Evolutionary conservation across 2,329 filamentous ascomycete species (phyloP).

Genomic region (Daldinia eschscholtzii): DNA sequence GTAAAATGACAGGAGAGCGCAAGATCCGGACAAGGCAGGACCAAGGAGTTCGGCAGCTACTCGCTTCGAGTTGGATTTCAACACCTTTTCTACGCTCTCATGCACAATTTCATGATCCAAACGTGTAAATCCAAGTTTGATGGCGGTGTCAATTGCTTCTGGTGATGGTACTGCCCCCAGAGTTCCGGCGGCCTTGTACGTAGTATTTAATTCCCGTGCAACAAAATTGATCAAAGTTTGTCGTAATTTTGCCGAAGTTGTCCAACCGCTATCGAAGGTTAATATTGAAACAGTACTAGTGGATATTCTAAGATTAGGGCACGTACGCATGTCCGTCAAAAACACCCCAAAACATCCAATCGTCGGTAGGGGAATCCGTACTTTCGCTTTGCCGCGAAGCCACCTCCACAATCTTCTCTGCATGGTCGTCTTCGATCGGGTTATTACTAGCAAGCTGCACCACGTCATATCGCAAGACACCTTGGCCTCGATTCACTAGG

Average conservation of each 20-base stretch:
- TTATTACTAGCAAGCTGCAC: slow-evolving; percentile 96
- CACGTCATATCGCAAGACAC: slow-evolving; percentile 93
- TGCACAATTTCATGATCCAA: slow-evolving; percentile 96
- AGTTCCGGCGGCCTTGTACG: slow-evolving; percentile 81
- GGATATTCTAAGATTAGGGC: neutral
- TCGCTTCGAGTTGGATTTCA: slow-evolving; percentile 89
- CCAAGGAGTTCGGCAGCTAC: slow-evolving; percentile 91
- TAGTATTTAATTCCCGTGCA: slow-evolving; percentile 90
- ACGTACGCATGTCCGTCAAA: slow-evolving; percentile 95
- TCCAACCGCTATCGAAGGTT: slow-evolving; percentile 80
- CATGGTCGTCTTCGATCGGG: slow-evolving; percentile 97
- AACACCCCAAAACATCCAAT: slow-evolving; percentile 99
- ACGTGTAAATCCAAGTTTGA: slow-evolving; percentile 89
- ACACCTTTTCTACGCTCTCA: slow-evolving; percentile 90
- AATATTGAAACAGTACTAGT: neutral
- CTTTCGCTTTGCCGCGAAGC: slow-evolving; percentile 66
- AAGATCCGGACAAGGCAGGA: slow-evolving; percentile 95
- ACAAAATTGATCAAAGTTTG: slow-evolving; percentile 94
- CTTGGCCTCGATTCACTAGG: slow-evolving; percentile 86
- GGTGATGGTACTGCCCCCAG: slow-evolving; percentile 73
- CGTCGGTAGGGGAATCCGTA: slow-evolving; percentile 69
- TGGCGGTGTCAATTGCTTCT: slow-evolving; percentile 87
- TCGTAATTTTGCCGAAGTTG: slow-evolving; percentile 93
- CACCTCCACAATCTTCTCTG: slow-evolving; percentile 96
- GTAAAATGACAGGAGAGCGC: slow-evolving; percentile 95